Conservation (phyloP, 2,329 filamentous ascomycete species). For the Aureobasidium sp. region DNA sequence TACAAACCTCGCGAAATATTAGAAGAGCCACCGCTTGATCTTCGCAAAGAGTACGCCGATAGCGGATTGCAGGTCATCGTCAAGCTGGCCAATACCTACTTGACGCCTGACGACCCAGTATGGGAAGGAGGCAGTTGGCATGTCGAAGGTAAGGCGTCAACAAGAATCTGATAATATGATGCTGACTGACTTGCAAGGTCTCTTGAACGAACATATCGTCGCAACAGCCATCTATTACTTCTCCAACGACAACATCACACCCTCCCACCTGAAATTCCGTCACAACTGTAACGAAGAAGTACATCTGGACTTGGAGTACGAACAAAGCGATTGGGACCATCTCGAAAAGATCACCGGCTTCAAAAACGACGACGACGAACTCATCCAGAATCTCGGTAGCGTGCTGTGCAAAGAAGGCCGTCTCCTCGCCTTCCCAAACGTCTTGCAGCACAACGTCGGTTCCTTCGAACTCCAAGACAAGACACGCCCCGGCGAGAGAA, state of each 20-base stretch:
- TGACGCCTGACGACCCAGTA: conserved; percentile 50
- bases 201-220: conserved; percentile 56
- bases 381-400: conserved; percentile 32
- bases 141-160: conserved; percentile 30
- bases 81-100: conserved; percentile 53
- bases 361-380: not conserved
- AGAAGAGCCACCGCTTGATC: conserved; percentile 12
- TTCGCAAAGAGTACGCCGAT: conserved; percentile 30
- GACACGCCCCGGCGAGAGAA: conserved; percentile 46
- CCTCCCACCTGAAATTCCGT: conserved; percentile 42
- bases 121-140: conserved; percentile 52
- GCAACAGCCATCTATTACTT: conserved; percentile 59
- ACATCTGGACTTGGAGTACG: not conserved
- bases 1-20: not conserved
- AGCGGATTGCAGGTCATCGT: conserved; percentile 55
- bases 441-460: conserved; percentile 44
- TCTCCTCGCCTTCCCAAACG: conserved; percentile 49
- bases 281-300: not conserved
- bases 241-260: conserved; percentile 52
- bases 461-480: conserved; percentile 45
- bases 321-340: not conserved
- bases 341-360: conserved; percentile 18
- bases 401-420: conserved; percentile 43
- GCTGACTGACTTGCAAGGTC: not conserved
- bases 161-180: not conserved